A percentile compares a stretch with the other conserved stretches of the same genome.
Conservation (phyloP, 2,329 filamentous ascomycete species). For the Esteya vermicola region DNA sequence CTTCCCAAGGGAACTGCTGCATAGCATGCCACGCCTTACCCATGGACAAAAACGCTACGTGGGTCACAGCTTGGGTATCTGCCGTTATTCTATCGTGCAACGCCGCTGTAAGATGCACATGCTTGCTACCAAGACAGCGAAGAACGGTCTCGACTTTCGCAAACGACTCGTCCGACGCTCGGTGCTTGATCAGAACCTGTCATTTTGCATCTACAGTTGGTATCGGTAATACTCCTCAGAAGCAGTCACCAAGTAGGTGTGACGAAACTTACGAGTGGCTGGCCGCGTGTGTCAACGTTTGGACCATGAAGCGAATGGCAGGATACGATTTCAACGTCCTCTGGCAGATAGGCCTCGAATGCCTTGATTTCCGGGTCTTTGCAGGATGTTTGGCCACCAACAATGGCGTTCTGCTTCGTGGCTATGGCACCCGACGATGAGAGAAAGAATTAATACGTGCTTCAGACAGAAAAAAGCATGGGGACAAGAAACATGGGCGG, state of each 20-base stretch:
- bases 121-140: slow-evolving; percentile 68
- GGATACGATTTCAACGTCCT: slow-evolving; percentile 83
- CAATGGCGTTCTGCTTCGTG: slow-evolving; percentile 87
- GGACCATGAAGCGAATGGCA: slow-evolving; percentile 96
- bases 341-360: slow-evolving; percentile 77
- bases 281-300: slow-evolving; percentile 71
- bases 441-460: slow-evolving; percentile 9
- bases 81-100: slow-evolving; percentile 95
- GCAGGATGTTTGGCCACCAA: slow-evolving; percentile 95
- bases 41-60: slow-evolving; percentile 95
- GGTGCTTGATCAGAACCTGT: slow-evolving; percentile 76
- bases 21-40: slow-evolving; percentile 95
- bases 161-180: slow-evolving; percentile 64
- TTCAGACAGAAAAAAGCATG: not conserved
- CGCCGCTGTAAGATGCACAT: slow-evolving; percentile 73
- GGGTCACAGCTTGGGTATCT: slow-evolving; percentile 94
- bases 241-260: too few species aligned
- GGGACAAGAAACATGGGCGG: not conserved
- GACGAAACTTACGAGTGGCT: slow-evolving; percentile 65
- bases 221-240: not conserved
- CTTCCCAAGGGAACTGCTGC: slow-evolving; percentile 92
- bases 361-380: slow-evolving; percentile 92
- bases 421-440: slow-evolving; percentile 44
- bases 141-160: slow-evolving; percentile 69
- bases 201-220: not conserved